Evolutionary conservation across 2,329 filamentous ascomycete species (phyloP).

Genomic region (Aspergillus ustus): DNA sequence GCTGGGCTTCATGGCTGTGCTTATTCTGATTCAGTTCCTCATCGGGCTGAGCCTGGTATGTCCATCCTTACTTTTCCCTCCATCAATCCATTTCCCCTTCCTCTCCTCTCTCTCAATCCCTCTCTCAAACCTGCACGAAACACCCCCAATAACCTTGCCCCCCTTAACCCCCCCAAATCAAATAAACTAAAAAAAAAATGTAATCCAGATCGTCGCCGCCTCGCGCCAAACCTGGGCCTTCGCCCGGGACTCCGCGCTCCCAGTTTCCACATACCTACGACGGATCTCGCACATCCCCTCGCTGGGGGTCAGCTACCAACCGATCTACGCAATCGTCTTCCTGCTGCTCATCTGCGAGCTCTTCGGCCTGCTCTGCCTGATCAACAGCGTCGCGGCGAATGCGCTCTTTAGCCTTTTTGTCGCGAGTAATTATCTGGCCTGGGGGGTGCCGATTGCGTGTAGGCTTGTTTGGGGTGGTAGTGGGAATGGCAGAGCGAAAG

Average conservation of each 20-base stretch:
- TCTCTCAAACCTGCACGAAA: neutral
- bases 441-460: slow-evolving; percentile 63
- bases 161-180: neutral
- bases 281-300: slow-evolving; percentile 58
- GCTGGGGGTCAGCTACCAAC: slow-evolving; percentile 50
- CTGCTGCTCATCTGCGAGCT: slow-evolving; percentile 57
- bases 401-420: slow-evolving; percentile 62
- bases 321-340: slow-evolving; percentile 61
- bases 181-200: neutral
- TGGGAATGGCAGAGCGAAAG: no score
- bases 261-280: slow-evolving; percentile 63
- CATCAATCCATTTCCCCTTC: no score
- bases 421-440: slow-evolving; percentile 65
- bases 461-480: slow-evolving; percentile 59
- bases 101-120: neutral
- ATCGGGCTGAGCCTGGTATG: slow-evolving; percentile 61
- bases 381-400: slow-evolving; percentile 61
- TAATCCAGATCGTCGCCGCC: slow-evolving; percentile 57
- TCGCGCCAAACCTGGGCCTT: slow-evolving; percentile 68
- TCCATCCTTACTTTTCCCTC: neutral
- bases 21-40: slow-evolving; percentile 66
- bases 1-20: slow-evolving; percentile 61
- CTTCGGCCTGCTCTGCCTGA: slow-evolving; percentile 62
- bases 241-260: slow-evolving; percentile 64
- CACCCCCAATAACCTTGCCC: no score